Evolutionary conservation across 345 rosid species (phyloP), one percentile per base, ranked within the genome.

Genomic region (Lepidium aucheri): DNA sequence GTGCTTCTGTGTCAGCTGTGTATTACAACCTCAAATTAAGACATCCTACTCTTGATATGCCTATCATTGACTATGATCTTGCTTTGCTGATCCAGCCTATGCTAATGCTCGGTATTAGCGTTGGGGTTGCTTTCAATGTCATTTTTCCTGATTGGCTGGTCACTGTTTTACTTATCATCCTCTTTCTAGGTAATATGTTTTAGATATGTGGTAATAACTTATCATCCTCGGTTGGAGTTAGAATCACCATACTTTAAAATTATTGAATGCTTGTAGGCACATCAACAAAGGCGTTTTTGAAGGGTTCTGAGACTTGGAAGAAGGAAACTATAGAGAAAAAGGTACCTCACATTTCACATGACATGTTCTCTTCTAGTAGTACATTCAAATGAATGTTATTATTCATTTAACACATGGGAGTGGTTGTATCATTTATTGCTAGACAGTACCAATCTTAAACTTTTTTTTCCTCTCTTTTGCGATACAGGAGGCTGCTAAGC

Each of bases 91-190:
- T 91, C 43, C 97, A 91, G 65, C 97, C 96, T 2, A 88, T 91
- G 96, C 80, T 91, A 16, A 87, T 88, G 84, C 75, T 91, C 32
- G 97, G 96, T 30, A 81, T 91, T 55, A 91, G 97, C 40, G 17
- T 86, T 41, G 97, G 95, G 2, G 97, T 90, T 39, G 75, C 89
- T 17, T 84, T 86, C 60, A 86, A 86, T 63, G 91, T 88, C 32
- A 57, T 86, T 42, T 90, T 90, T 66, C 85, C 95, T 0, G 91
- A 91, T 67, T 88, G 93, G 95, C 73, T 86, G 92, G 90, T 90
- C 62, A 90, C 95, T 1, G 69, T 88, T 68, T 71, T 90, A 73
- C 95, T 90, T 47, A 88, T 90, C 56, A n/a, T 90, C 76, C 93
- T 90, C 61, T 86, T 90, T 70, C 18, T 85, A 46, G 90, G 97